Percentiles rank a stretch among this genome's conserved stretches.
Evolutionary conservation across 2,329 filamentous ascomycete genomes (phyloP).

Genomic region (Neonectria sp.): DNA sequence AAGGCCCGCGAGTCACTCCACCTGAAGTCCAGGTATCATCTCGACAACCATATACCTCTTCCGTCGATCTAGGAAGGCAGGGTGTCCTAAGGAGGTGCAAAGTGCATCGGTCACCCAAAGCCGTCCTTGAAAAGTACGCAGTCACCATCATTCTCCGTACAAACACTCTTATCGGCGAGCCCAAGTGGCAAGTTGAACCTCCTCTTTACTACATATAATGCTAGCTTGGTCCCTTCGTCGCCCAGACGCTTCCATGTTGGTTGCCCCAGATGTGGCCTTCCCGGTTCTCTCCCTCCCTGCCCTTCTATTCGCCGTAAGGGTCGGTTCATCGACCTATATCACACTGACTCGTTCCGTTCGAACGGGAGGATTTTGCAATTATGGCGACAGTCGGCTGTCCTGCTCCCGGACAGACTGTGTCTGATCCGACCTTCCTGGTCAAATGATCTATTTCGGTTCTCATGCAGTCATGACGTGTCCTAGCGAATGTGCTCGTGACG

Average conservation of each 20-base stretch:
- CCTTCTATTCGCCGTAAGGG: constrained; percentile 5
- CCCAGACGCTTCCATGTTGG: background rate
- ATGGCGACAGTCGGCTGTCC: constrained; percentile 1
- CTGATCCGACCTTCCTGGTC: constrained; percentile 1
- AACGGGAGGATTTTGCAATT: background rate
- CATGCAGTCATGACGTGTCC: constrained; percentile 29
- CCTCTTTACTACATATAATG: constrained; percentile 6
- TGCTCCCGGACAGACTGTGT: constrained; percentile 11
- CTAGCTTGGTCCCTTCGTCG: background rate
- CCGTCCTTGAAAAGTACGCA: background rate
- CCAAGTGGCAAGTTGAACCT: background rate
- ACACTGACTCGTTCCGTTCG: constrained; percentile 8
- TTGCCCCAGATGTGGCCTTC: background rate
- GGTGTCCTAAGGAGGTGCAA: background rate
- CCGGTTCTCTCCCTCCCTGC: background rate
- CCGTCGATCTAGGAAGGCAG: background rate
- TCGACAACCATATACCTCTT: constrained; percentile 9
- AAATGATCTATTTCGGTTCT: constrained; percentile 9
- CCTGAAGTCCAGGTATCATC: constrained; percentile 2
- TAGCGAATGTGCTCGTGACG: background rate
- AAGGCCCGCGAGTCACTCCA: constrained; percentile 1
- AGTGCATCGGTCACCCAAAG: background rate
- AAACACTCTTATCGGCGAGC: background rate
- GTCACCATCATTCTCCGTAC: background rate
- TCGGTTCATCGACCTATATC: constrained; percentile 1